phyloP scores from a whole-genome alignment of 306 rosid genomes.

The Benincasa hispida region DNA sequence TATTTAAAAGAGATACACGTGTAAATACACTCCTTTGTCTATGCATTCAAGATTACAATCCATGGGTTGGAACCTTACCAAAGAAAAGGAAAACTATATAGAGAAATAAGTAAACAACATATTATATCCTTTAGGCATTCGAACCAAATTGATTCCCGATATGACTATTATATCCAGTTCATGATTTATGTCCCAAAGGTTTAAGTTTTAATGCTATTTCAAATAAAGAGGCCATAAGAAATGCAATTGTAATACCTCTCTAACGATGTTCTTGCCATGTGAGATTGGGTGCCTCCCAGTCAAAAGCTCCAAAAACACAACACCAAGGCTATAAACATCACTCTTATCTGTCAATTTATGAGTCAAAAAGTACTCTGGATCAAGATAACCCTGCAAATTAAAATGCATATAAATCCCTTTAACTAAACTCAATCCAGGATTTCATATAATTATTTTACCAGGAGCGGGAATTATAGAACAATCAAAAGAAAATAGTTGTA shows the following conservation, averaged over 20 bases:
- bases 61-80: background rate
- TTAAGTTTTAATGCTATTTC: background rate
- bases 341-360: slow-evolving; percentile 86
- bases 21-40: background rate
- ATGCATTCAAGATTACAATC: background rate
- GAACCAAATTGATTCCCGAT: background rate
- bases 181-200: background rate
- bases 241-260: slow-evolving; percentile 50
- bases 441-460: background rate
- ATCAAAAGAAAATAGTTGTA: background rate
- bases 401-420: background rate
- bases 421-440: background rate
- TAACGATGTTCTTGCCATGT: slow-evolving; percentile 83
- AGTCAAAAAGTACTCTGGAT: slow-evolving; percentile 92
- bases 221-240: background rate
- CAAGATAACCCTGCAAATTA: slow-evolving; percentile 72
- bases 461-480: background rate
- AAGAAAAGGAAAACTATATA: background rate
- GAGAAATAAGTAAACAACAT: background rate
- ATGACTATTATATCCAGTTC: background rate
- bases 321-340: slow-evolving; percentile 92
- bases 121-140: background rate
- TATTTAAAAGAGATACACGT: background rate
- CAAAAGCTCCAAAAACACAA: slow-evolving; percentile 73
- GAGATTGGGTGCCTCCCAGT: slow-evolving; percentile 90